Evolutionary conservation across 2,329 filamentous ascomycete species (phyloP).

Genomic region (Claviceps sp.): DNA sequence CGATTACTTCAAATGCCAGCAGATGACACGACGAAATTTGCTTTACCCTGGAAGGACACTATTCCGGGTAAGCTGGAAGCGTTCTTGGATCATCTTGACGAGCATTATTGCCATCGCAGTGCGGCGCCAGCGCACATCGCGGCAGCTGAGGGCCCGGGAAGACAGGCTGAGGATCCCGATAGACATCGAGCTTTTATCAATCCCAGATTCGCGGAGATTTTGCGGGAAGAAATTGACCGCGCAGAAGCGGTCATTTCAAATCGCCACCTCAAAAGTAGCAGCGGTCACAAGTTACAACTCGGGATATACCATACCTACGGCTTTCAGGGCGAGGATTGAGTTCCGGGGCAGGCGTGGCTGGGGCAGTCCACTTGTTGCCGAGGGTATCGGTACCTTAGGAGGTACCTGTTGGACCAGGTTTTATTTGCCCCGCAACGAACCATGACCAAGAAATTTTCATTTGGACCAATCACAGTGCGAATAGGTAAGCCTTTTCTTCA

Average conservation of each 20-base stretch:
- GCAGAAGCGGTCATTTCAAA: neutral
- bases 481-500: neutral
- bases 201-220: too few species aligned
- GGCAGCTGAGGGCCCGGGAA: neutral
- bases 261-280: neutral
- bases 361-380: slow-evolving; percentile 11
- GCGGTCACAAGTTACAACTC: too few species aligned
- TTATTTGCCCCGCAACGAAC: too few species aligned
- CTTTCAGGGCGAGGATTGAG: neutral
- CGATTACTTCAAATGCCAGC: too few species aligned
- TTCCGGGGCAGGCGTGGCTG: slow-evolving; percentile 12
- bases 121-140: neutral
- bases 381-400: too few species aligned
- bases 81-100: slow-evolving; percentile 4
- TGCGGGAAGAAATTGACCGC: neutral
- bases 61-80: slow-evolving; percentile 1
- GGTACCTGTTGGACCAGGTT: too few species aligned
- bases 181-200: neutral
- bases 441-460: too few species aligned
- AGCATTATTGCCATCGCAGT: neutral
- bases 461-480: too few species aligned
- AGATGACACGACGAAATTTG: neutral
- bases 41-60: neutral
- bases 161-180: neutral
- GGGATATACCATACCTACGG: too few species aligned